phyloP scores from a whole-genome alignment of 345 rosid species.

The Theobroma cacao region DNA sequence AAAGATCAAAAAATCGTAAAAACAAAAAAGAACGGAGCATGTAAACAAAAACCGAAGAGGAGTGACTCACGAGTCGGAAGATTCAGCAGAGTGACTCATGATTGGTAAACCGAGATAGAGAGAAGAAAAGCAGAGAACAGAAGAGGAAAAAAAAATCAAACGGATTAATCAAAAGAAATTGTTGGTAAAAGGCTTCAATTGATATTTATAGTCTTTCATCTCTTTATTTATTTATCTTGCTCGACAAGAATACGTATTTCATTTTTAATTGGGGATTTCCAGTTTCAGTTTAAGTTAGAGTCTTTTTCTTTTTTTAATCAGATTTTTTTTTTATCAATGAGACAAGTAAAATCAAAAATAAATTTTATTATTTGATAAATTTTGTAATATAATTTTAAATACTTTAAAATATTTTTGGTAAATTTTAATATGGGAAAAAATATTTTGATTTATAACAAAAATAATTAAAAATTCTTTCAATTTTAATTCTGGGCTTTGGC shows the following conservation, averaged over 20 bases:
- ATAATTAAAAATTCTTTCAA: too few species aligned
- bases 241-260: background rate
- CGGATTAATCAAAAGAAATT: too few species aligned
- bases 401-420: too few species aligned
- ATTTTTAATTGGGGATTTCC: background rate
- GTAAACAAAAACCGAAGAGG: background rate
- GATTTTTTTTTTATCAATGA: too few species aligned
- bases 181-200: too few species aligned
- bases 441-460: too few species aligned
- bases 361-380: too few species aligned
- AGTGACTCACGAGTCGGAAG: slow-evolving; percentile 56
- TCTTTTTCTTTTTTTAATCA: background rate
- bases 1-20: background rate
- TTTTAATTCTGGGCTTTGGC: too few species aligned
- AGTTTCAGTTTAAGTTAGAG: background rate
- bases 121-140: background rate
- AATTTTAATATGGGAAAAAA: too few species aligned
- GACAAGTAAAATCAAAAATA: too few species aligned
- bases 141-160: too few species aligned
- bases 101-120: background rate
- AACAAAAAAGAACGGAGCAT: background rate
- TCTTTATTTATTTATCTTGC: slow-evolving; percentile 5
- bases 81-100: slow-evolving; percentile 46
- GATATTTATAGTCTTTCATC: background rate
- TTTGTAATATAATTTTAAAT: too few species aligned